These are phyloP conservation scores for Epichloe scottii DNA, from an alignment of 2,329 filamentous ascomycete species.

Conservation along the genomic window DNA sequence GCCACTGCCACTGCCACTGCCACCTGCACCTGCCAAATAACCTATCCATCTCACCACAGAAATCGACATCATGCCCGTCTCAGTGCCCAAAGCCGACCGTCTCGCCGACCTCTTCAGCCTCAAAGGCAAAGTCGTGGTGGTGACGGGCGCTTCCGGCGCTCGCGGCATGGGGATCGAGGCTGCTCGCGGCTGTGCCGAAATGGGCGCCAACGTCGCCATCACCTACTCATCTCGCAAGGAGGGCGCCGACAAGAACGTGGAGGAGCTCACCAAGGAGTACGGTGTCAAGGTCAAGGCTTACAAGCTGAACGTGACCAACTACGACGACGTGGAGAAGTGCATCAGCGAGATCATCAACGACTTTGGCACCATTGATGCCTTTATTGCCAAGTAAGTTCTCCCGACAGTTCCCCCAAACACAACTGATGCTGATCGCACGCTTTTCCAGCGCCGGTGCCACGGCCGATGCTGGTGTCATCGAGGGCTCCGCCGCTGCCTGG, in stretches of 20 bases:
- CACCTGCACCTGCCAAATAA: neutral
- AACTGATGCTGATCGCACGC: neutral
- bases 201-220: constrained; percentile 57
- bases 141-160: constrained; percentile 57
- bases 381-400: constrained; percentile 57
- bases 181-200: constrained; percentile 56
- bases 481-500: constrained; percentile 56
- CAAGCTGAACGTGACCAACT: constrained; percentile 45
- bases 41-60: neutral
- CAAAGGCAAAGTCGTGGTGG: constrained; percentile 59
- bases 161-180: constrained; percentile 60
- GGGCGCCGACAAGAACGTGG: constrained; percentile 53
- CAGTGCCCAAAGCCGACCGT: constrained; percentile 41
- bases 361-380: constrained; percentile 62
- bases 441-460: constrained; percentile 47
- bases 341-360: constrained; percentile 55
- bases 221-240: constrained; percentile 61
- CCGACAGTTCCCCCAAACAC: constrained; percentile 37
- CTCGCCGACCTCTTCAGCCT: constrained; percentile 58
- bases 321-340: constrained; percentile 36
- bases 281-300: constrained; percentile 55
- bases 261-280: constrained; percentile 51
- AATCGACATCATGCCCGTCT: constrained; percentile 36
- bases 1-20: neutral
- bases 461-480: constrained; percentile 54